Percentiles rank a stretch among this genome's conserved stretches.
Conservation (phyloP, 805 yeast genomes). For the Candida pseudofarinosa region DNA sequence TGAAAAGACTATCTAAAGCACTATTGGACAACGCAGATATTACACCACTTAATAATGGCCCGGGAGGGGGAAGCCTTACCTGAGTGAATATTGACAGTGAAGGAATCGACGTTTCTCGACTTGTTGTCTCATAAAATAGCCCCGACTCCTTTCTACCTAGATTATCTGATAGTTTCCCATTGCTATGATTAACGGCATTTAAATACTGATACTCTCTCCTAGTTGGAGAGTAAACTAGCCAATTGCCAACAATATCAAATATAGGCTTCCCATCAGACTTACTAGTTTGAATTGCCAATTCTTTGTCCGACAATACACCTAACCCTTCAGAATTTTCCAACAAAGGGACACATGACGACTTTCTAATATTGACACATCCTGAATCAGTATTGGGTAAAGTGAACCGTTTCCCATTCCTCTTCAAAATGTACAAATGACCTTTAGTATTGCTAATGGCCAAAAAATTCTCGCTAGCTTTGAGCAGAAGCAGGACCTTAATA, state of each 20-base stretch:
- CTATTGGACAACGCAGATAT: constrained; percentile 46
- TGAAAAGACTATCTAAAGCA: constrained; percentile 49
- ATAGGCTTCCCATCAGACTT: constrained; percentile 36
- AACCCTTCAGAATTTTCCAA: constrained; percentile 9
- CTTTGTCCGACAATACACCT: constrained; percentile 13
- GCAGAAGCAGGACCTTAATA: not conserved
- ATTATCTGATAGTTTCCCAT: constrained; percentile 5
- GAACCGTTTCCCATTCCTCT: not conserved
- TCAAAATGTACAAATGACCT: constrained; percentile 20
- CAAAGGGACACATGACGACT: constrained; percentile 19
- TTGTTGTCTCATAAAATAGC: constrained; percentile 7
- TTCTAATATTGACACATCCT: constrained; percentile 14
- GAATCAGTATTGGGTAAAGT: constrained; percentile 15
- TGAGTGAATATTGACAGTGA: constrained; percentile 32
- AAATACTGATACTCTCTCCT: constrained; percentile 30
- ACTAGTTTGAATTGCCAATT: constrained; percentile 27
- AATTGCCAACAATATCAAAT: constrained; percentile 45
- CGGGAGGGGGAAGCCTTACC: constrained; percentile 44
- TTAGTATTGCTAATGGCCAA: constrained; percentile 17
- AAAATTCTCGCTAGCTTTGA: constrained; percentile 19
- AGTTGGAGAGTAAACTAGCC: constrained; percentile 47
- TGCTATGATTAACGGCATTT: constrained; percentile 14
- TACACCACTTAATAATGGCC: constrained; percentile 46
- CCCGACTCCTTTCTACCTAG: constrained; percentile 7
- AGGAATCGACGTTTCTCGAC: constrained; percentile 1